phyloP scores from a whole-genome alignment of 495 filamentous ascomycete genomes.

The Amphirosellinia nigrospora region DNA sequence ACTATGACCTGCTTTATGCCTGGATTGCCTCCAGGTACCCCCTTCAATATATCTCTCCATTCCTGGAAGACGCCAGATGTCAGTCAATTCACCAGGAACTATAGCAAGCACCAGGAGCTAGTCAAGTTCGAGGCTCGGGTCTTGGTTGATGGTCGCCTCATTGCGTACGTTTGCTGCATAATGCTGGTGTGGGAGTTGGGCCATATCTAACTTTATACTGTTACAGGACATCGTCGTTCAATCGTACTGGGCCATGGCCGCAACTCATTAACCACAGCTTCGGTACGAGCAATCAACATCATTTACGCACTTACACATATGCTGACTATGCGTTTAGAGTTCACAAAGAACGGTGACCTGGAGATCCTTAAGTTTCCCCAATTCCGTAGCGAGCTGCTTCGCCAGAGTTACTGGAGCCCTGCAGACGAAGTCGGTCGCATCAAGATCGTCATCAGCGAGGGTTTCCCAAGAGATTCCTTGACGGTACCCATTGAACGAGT shows the following conservation, averaged over 20 bases:
- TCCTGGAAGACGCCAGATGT: conserved; percentile 74
- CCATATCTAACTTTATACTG: conserved; percentile 10
- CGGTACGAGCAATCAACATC: conserved; percentile 40
- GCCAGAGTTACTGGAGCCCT: conserved; percentile 74
- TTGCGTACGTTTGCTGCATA: conserved; percentile 59
- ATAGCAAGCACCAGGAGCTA: conserved; percentile 65
- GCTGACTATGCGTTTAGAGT: conserved; percentile 47
- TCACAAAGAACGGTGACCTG: conserved; percentile 67
- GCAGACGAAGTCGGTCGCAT: conserved; percentile 74
- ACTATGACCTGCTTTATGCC: conserved; percentile 80
- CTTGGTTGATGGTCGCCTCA: conserved; percentile 70
- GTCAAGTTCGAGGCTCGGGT: conserved; percentile 73
- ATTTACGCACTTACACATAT: background rate
- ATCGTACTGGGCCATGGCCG: conserved; percentile 65
- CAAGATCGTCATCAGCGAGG: conserved; percentile 79
- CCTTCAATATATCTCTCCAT: conserved; percentile 82
- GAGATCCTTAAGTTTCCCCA: conserved; percentile 72
- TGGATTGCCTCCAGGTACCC: conserved; percentile 61
- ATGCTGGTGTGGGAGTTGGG: background rate
- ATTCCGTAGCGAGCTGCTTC: conserved; percentile 74
- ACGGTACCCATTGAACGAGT: conserved; percentile 68
- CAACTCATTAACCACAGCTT: conserved; percentile 57
- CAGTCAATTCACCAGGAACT: conserved; percentile 63
- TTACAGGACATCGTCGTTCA: conserved; percentile 60
- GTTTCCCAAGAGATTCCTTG: conserved; percentile 60